A percentile compares a stretch with the other conserved stretches of the same genome.
Evolutionary conservation across 2,329 filamentous ascomycete genomes (phyloP).

Genomic region (Aspergillus pseudoglaucus): DNA sequence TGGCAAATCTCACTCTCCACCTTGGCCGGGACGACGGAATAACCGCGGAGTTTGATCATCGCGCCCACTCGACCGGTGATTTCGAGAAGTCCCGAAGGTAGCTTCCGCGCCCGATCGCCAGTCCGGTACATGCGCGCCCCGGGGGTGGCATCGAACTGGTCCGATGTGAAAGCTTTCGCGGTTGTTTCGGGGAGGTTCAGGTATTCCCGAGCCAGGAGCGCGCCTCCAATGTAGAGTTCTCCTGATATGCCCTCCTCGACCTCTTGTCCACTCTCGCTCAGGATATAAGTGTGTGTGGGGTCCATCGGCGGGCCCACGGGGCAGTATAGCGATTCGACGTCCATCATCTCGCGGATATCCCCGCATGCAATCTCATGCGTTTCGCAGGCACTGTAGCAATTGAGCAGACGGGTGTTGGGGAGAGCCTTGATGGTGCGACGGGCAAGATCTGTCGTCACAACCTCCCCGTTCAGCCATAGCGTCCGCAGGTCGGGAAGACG

Average conservation of each 20-base stretch:
- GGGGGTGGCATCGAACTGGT: constrained; percentile 55
- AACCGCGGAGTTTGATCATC: constrained; percentile 76
- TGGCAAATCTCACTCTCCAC: constrained; percentile 67
- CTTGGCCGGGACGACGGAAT: constrained; percentile 69
- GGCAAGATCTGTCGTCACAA: constrained; percentile 71
- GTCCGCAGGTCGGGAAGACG: constrained; percentile 62
- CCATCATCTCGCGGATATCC: constrained; percentile 63
- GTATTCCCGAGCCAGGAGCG: constrained; percentile 67
- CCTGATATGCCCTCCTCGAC: constrained; percentile 59
- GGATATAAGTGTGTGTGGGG: constrained; percentile 62
- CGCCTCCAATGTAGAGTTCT: constrained; percentile 71
- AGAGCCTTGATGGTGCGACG: constrained; percentile 61
- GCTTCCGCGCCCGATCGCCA: constrained; percentile 62
- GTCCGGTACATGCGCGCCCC: constrained; percentile 68
- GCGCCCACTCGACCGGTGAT: constrained; percentile 69
- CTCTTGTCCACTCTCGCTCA: constrained; percentile 61
- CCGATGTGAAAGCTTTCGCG: constrained; percentile 61
- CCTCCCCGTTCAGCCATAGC: constrained; percentile 76
- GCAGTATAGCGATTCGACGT: constrained; percentile 60
- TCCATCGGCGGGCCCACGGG: constrained; percentile 67
- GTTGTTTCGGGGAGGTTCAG: constrained; percentile 74
- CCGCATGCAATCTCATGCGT: constrained; percentile 75
- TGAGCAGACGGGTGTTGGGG: constrained; percentile 63
- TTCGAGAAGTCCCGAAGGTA: constrained; percentile 63
- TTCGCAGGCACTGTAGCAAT: constrained; percentile 77